Conservation (phyloP, 2,329 filamentous ascomycete species). For the Passalora sequoiae region DNA sequence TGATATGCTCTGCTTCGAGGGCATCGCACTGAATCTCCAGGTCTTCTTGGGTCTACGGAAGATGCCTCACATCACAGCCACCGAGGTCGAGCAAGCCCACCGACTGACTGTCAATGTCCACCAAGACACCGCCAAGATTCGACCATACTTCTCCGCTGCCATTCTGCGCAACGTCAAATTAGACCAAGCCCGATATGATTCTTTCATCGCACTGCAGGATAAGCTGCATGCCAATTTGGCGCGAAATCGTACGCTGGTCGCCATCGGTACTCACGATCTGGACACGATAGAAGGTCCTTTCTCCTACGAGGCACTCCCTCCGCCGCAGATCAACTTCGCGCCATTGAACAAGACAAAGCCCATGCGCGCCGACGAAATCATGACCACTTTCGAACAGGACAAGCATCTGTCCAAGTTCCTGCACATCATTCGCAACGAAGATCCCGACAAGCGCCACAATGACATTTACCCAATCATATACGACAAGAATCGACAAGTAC, state of each 20-base stretch:
- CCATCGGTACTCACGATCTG: constrained; percentile 94
- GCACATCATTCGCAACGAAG: constrained; percentile 77
- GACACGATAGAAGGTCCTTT: constrained; percentile 92
- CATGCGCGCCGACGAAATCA: constrained; percentile 82
- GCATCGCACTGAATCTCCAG: constrained; percentile 90
- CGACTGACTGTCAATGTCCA: constrained; percentile 72
- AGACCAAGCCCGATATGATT: constrained; percentile 85
- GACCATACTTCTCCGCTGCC: constrained; percentile 83
- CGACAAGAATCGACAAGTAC: constrained; percentile 78
- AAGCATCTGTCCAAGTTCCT: constrained; percentile 85
- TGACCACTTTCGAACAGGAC: constrained; percentile 92
- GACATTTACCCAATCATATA: constrained; percentile 95
- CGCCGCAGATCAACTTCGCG: constrained; percentile 85
- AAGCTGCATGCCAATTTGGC: constrained; percentile 97
- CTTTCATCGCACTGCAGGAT: constrained; percentile 96
- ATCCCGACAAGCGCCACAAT: constrained; percentile 38
- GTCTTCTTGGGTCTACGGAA: constrained; percentile 77
- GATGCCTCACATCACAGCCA: constrained; percentile 74
- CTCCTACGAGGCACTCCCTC: constrained; percentile 87
- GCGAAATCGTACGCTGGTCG: constrained; percentile 85
- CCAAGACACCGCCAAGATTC: constrained; percentile 63
- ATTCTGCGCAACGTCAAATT: constrained; percentile 89
- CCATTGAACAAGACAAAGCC: constrained; percentile 87
- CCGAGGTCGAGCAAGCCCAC: constrained; percentile 65
- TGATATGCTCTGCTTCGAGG: constrained; percentile 96